Conservation (phyloP, 768 basidiomycete species). For the Leccinum subtestaceum region DNA sequence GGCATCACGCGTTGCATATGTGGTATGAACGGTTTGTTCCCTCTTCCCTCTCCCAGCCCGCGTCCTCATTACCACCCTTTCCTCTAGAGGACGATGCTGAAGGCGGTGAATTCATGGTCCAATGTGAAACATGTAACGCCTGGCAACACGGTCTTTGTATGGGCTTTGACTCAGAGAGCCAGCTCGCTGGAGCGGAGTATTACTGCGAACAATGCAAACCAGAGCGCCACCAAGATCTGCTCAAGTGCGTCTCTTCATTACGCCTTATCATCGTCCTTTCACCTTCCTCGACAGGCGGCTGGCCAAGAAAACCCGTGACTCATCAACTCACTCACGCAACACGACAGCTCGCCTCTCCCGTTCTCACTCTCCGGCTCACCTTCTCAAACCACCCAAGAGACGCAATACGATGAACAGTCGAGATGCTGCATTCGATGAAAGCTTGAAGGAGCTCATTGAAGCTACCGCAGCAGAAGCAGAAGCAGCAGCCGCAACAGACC, state of each 20-base stretch:
- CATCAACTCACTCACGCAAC: constrained; percentile 62
- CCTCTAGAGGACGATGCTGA: constrained; percentile 68
- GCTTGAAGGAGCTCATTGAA: constrained; percentile 72
- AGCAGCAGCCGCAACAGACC: constrained; percentile 53
- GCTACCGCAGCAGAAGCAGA: constrained; percentile 72
- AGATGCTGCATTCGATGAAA: constrained; percentile 91
- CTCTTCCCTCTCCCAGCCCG: constrained; percentile 7
- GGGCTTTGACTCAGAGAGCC: constrained; percentile 80
- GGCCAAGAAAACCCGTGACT: constrained; percentile 59
- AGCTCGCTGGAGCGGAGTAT: constrained; percentile 79
- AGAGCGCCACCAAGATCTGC: constrained; percentile 75
- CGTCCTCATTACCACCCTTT: constrained; percentile 24
- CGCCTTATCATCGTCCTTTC: constrained; percentile 18
- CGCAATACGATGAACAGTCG: constrained; percentile 98
- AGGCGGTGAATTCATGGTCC: constrained; percentile 95
- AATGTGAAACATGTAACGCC: constrained; percentile 94
- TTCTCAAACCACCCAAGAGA: constrained; percentile 74
- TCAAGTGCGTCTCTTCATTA: constrained; percentile 56
- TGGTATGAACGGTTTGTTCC: constrained; percentile 67
- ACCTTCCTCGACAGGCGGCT: constrained; percentile 48
- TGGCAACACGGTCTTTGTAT: constrained; percentile 99
- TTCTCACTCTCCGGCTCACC: constrained; percentile 64
- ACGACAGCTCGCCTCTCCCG: constrained; percentile 64
- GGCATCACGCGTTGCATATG: constrained; percentile 83
- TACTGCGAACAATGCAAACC: constrained; percentile 94